A percentile compares a stretch with the other conserved stretches of the same genome.
phyloP scores from a whole-genome alignment of 306 rosid genomes.

The Astragalus membranaceus region DNA sequence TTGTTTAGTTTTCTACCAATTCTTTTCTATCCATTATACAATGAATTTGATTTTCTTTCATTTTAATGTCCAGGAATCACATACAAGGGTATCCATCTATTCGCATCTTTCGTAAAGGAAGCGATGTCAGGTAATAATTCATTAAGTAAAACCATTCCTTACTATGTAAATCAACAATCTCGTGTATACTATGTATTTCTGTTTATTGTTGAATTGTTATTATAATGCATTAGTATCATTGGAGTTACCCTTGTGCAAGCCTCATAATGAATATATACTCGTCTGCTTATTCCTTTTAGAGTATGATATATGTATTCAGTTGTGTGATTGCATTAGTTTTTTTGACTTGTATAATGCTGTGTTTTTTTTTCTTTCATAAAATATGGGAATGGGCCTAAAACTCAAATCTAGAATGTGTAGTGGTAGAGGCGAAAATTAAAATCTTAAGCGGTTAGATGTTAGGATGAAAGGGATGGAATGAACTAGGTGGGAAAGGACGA shows the following conservation, averaged over 20 bases:
- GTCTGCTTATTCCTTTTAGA: not conserved
- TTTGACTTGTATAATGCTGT: not conserved
- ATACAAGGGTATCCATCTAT: slow-evolving; percentile 97
- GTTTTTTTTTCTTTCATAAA: not conserved
- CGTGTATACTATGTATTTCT: not conserved
- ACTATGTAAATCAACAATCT: not conserved
- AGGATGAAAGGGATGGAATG: not conserved
- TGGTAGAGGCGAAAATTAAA: not conserved
- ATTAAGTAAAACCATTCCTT: not conserved
- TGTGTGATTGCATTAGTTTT: not conserved
- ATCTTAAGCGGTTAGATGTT: not conserved
- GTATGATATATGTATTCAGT: not conserved
- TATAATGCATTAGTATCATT: slow-evolving; percentile 2
- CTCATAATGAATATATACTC: not conserved
- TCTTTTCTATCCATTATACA: not conserved
- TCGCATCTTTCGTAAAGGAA: slow-evolving; percentile 96
- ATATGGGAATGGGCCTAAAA: not conserved
- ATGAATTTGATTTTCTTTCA: not conserved
- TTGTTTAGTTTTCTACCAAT: not conserved
- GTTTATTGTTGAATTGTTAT: not conserved
- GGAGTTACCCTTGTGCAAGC: slow-evolving; percentile 1
- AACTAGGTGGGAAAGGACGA: slow-evolving; percentile 9
- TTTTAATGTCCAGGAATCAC: slow-evolving; percentile 66
- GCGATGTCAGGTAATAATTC: slow-evolving; percentile 67
- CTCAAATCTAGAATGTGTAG: not conserved